Evolutionary conservation across 1,284 basidiomycete species (phyloP), one percentile per base, ranked within the genome.

Genomic region (Tylopilus sp.): DNA sequence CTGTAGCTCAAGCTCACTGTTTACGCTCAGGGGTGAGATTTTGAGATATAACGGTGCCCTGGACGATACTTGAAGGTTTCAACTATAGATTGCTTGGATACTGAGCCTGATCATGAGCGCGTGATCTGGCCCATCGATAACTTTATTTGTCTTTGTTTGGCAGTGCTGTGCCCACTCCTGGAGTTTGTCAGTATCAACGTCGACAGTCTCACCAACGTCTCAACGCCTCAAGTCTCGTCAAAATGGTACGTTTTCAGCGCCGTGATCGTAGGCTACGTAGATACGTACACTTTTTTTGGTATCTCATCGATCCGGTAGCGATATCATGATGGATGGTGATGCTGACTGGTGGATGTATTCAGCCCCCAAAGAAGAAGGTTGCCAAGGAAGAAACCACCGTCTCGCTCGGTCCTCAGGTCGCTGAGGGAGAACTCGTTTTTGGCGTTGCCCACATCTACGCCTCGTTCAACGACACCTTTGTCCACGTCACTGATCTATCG

Each of bases 381-480:
- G 87, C 87, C 72, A 91, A 91, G 81, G 92, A 95, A 83, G 91
- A 93, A 77, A 87, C 86, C 78, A 87, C 92, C 74, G 93, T 96
- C 76, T 91, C 92, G 64, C 94, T 98, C 81, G 96, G 96, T 73
- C 96, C 96, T 75, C 93, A 97, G 80, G 94, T 97, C 76, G 92
- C 93, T 70, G 96, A 98, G 81, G 96, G 96, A 80, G 96, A 98
- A 84, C 91, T 94, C 77, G 95, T 97, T 60, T 97, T 96, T 79
- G 96, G 96, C 74, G 96, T 98, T 72, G 96, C 96, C 15, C 96
- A 97, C 88, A 97, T 98, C 85, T 98, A 94, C 76, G 96, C 96
- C 58, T 96, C 94, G 57, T 99, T 99, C 92, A 99, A 99, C 87
- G 97, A 99, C 82, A 99, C 98, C 72, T 99, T 99, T 84, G 97